Base-by-base conservation (phyloP, 805 yeast genomes). In the Saturnispora quitensis region DNA sequence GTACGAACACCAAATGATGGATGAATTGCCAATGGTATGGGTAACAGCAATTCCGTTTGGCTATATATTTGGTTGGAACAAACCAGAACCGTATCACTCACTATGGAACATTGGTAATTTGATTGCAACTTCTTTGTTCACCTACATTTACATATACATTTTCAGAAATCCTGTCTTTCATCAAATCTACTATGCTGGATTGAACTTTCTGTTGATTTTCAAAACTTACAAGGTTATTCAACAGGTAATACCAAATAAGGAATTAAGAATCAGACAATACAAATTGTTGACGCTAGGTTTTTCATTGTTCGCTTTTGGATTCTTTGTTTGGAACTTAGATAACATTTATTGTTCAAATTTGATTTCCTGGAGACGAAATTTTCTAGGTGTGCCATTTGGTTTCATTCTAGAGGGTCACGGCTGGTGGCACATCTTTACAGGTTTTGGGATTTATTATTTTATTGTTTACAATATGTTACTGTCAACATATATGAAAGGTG, bases 21-120 rank as follows among this genome's bases (percentile, higher is more conserved):
- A 93, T 70, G 99, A 93, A 67, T 73, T 93, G 61, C 99, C 99
- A 40, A 93, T 93, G 99, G 88, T 93, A 56, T 93, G 93, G 69
- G 97, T 96, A 22, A 93, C 99, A 2, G 91, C 97, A 57, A 82
- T 91, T 27, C 98, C 99, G 0, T 82, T 89, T 55, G 72, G 68
- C 2, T 67, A 68, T 54, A 53, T 68, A 15, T 65, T 59, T 54
- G 65, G 69, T 31, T 68, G 65, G 65, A 53, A 59, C 27, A 62
- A 60, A 40, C 53, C 67, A 0, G 53, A 54, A 3, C 38, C 53
- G 4, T 47, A 45, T n/a, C 56, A 55, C 20, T 17, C 43, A 9
- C 12, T 57, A 4, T 61, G 67, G 59, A 55, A 61, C 48, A n/a
- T 55, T 13, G 68, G 68, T 7, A 67, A 70, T 17, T 54, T 57